These are phyloP conservation scores for Alternaria sp. DNA, from an alignment of 2,329 filamentous ascomycete species.

Conservation along the genomic window DNA sequence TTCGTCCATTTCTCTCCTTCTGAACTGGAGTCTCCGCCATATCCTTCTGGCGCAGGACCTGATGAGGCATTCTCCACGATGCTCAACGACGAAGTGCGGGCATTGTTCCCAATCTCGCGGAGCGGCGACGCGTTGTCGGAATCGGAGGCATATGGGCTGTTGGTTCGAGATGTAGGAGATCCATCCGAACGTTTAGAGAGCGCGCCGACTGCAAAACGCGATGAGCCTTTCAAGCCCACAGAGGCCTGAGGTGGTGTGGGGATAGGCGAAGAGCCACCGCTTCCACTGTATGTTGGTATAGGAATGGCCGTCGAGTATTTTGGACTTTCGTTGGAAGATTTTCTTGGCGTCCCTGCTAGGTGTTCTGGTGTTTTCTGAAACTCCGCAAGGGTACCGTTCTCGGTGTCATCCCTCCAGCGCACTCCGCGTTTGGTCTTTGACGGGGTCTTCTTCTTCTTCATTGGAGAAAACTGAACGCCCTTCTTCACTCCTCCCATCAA, in stretches of 20 bases:
- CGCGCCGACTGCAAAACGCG: constrained; percentile 88
- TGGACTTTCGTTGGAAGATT: constrained; percentile 64
- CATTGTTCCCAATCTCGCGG: constrained; percentile 57
- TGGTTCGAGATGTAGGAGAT: constrained; percentile 68
- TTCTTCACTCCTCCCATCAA: constrained; percentile 67
- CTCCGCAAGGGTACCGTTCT: constrained; percentile 85
- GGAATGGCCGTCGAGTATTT: constrained; percentile 55
- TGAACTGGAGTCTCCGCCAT: constrained; percentile 51
- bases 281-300: constrained; percentile 35
- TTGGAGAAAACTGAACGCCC: constrained; percentile 80
- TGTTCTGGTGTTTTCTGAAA: constrained; percentile 90
- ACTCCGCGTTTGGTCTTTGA: constrained; percentile 75
- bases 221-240: constrained; percentile 67
- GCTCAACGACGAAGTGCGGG: constrained; percentile 61
- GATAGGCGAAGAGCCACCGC: constrained; percentile 63
- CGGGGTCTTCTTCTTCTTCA: constrained; percentile 77
- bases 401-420: constrained; percentile 90
- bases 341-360: constrained; percentile 65
- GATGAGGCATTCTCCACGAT: constrained; percentile 57
- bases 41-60: constrained; percentile 40
- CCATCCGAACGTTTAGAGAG: constrained; percentile 71
- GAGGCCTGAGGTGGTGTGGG: constrained; percentile 66
- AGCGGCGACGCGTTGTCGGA: constrained; percentile 59
- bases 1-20: constrained; percentile 62
- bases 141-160: constrained; percentile 68